Base-by-base conservation (phyloP, 164 flowering plant species). In the Aristolochia contorta region DNA sequence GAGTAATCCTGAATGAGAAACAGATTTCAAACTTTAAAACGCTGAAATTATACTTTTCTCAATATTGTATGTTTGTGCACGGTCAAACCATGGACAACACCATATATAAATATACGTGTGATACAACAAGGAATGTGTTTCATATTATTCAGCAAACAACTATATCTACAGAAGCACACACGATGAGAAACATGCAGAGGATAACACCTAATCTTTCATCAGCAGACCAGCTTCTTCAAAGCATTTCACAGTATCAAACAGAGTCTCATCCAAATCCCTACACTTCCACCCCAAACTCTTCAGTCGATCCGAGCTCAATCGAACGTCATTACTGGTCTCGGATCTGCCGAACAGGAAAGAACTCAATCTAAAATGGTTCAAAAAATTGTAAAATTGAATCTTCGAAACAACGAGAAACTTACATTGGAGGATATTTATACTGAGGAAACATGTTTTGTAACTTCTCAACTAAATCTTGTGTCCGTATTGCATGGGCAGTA, bases 181-280 rank as follows among this genome's bases (percentile, higher is more conserved):
- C 7, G 43, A 18, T 49, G 22, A 18, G 19, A 49, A 49, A 49
- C n/a, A 20, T 49, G 19, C 10, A 5, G 19, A 1, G 1, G 3
- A 49, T 0, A 49, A 47, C 18, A 6, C 16, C 63, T 60, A 60
- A 60, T 27, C 63, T 37, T 54, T 43, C 16, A 41, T 54, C 65
- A 81, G 45, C 32, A 75, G 21, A 2, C 82, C 78, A 63, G 60
- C 58, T 55, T 75, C 69, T 16, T 25, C 25, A 60, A 69, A 75
- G 68, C 64, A 59, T 54, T 71, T 47, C 43, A 77, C 65, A 6
- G 84, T 60, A 51, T 80, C 83, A 19, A 60, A 70, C 21, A 80
- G 72, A 27, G 75, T 72, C 60, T 80, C 87, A 61, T 82, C 80
- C 59, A 80, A 53, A 21, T 79, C 68, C 62, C 79, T 73, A 68